These are phyloP conservation scores for Boechera stricta DNA, from an alignment of 345 rosid species.

Conservation along the genomic window DNA sequence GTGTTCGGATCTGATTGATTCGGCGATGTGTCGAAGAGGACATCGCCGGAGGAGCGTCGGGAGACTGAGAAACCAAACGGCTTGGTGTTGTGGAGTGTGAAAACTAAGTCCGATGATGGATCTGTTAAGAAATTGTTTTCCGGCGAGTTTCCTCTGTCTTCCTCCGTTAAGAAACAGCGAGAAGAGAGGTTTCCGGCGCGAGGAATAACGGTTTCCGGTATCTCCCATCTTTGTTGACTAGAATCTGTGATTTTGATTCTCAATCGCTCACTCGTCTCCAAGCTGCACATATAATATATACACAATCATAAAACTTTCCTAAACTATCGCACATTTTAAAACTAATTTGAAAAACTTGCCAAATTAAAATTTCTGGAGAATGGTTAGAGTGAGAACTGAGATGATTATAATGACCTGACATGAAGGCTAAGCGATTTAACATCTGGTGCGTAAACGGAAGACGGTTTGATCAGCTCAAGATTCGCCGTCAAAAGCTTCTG, in stretches of 20 bases:
- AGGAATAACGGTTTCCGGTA: constrained; percentile 58
- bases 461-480: constrained; percentile 54
- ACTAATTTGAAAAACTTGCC: not conserved
- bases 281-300: constrained; percentile 42
- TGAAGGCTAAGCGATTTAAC: constrained; percentile 52
- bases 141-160: constrained; percentile 7
- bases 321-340: constrained; percentile 2
- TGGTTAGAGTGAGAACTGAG: constrained; percentile 3
- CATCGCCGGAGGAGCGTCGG: constrained; percentile 66
- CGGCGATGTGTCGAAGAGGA: constrained; percentile 63
- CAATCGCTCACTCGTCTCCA: constrained; percentile 58
- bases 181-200: constrained; percentile 41
- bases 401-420: constrained; percentile 49
- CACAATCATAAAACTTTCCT: not conserved
- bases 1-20: constrained; percentile 39
- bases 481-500: constrained; percentile 47
- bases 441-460: constrained; percentile 60
- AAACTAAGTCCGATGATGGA: constrained; percentile 60
- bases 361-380: not conserved
- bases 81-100: constrained; percentile 59
- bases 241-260: constrained; percentile 62
- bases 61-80: constrained; percentile 68
- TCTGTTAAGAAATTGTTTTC: constrained; percentile 25
- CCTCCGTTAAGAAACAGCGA: constrained; percentile 24
- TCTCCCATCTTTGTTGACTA: constrained; percentile 59